Conservation (phyloP, 176 grass and related monocot genomes). For the Bonia amplexicaulis region DNA sequence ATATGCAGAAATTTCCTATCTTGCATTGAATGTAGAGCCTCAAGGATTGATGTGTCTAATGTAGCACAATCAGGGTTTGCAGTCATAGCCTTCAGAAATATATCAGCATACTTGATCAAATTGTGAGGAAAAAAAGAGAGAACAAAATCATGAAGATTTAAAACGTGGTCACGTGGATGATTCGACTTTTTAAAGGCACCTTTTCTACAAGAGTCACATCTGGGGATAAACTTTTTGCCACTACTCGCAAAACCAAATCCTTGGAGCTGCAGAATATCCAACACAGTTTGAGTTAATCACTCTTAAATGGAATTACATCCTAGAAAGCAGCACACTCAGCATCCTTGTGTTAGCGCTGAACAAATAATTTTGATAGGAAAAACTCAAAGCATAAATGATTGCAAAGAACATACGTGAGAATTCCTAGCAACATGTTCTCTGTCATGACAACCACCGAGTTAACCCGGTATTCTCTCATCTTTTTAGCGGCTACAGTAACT, state of each 20-base stretch:
- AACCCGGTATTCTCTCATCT: conserved; percentile 61
- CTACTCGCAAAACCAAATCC: conserved; percentile 70
- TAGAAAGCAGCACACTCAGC: not conserved
- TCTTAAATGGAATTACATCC: not conserved
- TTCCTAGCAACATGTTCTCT: conserved; percentile 51
- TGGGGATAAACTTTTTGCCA: conserved; percentile 58
- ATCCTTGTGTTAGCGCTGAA: not conserved
- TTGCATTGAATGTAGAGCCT: conserved; percentile 76
- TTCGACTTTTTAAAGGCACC: conserved; percentile 27
- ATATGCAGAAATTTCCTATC: conserved; percentile 79
- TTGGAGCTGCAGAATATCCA: conserved; percentile 47
- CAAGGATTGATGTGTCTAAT: conserved; percentile 72
- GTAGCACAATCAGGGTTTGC: conserved; percentile 52
- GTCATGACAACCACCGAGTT: conserved; percentile 75
- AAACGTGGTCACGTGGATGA: not conserved
- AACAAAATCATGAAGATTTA: not conserved
- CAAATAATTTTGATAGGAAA: not conserved
- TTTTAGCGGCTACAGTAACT: conserved; percentile 59
- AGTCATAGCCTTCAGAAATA: conserved; percentile 66
- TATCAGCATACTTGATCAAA: not conserved
- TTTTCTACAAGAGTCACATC: conserved; percentile 66
- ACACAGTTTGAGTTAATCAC: not conserved
- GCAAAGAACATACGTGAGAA: conserved; percentile 52
- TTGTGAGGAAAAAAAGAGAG: not conserved
- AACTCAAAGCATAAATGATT: not conserved